These are phyloP conservation scores for Apiotrichum porosum DNA, from an alignment of 1,284 basidiomycete species.

Conservation along the genomic window DNA sequence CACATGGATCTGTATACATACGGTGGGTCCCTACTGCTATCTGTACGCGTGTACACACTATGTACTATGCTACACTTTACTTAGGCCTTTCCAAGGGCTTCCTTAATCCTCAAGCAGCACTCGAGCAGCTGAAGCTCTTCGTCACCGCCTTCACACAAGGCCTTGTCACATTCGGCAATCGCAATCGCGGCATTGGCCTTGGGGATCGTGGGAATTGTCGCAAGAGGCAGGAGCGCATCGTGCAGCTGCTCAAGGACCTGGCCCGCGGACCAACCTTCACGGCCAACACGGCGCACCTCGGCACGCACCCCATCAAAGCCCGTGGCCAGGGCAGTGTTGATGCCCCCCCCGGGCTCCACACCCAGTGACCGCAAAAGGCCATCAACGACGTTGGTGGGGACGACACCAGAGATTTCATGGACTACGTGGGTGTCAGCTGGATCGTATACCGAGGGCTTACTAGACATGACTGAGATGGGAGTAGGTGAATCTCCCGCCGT, in stretches of 20 bases:
- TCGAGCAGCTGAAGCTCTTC: slow-evolving; percentile 94
- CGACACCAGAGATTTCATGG: slow-evolving; percentile 95
- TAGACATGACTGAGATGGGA: slow-evolving; percentile 59
- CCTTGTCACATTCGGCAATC: slow-evolving; percentile 94
- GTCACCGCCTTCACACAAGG: slow-evolving; percentile 93
- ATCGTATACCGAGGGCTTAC: slow-evolving; percentile 25
- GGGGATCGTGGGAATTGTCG: slow-evolving; percentile 69
- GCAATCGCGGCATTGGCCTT: slow-evolving; percentile 78
- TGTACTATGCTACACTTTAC: background rate
- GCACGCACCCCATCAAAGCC: slow-evolving; percentile 66
- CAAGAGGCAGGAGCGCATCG: slow-evolving; percentile 79
- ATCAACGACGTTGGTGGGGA: slow-evolving; percentile 69
- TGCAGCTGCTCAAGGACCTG: slow-evolving; percentile 92
- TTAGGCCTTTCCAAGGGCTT: slow-evolving; percentile 50
- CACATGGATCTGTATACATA: too few relatives aligned
- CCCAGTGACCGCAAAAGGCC: slow-evolving; percentile 70
- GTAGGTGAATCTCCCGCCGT: slow-evolving; percentile 64
- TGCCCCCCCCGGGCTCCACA: slow-evolving; percentile 56
- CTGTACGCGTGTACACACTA: too few relatives aligned
- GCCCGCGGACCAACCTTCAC: slow-evolving; percentile 87
- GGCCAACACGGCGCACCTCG: slow-evolving; percentile 69
- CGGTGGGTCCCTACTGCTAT: too few relatives aligned
- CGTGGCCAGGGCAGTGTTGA: slow-evolving; percentile 55
- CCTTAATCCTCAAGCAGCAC: slow-evolving; percentile 71
- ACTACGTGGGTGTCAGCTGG: slow-evolving; percentile 50